Conservation (phyloP, 2,329 filamentous ascomycete genomes). For the Mariannaea elegans region DNA sequence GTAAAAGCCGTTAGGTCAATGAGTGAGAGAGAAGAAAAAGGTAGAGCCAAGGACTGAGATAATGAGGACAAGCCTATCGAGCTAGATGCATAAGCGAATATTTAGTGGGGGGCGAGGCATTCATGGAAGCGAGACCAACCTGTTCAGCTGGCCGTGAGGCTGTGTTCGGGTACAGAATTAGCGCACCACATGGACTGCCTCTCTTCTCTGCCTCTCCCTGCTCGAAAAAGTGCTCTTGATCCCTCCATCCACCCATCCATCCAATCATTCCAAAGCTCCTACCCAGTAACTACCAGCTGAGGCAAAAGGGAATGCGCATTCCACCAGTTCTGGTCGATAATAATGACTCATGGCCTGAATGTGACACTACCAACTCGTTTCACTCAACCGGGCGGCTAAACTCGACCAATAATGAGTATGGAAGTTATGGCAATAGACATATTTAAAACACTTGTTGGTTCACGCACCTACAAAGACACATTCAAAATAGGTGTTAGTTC, state of each 20-base stretch:
- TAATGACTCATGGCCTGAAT: too few species aligned
- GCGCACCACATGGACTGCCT: neutral
- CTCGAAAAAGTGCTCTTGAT: neutral
- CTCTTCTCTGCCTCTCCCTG: neutral
- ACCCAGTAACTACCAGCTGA: too few species aligned
- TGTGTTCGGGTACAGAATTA: neutral
- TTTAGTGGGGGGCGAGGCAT: neutral
- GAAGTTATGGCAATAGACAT: too few species aligned
- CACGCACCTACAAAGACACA: too few species aligned
- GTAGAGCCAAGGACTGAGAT: neutral
- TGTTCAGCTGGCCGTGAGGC: neutral
- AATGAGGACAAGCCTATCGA: neutral
- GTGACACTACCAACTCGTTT: too few species aligned
- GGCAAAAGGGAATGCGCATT: too few species aligned
- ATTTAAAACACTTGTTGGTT: too few species aligned
- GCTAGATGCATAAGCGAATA: neutral
- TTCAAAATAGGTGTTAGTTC: too few species aligned
- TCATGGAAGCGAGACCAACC: too few species aligned
- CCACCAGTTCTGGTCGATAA: too few species aligned
- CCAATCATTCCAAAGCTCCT: neutral
- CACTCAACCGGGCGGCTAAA: too few species aligned
- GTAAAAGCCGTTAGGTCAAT: neutral
- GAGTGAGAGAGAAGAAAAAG: neutral
- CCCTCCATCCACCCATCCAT: neutral
- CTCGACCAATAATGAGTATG: too few species aligned